Evolutionary conservation across 768 basidiomycete species (phyloP).

Genomic region (Fomitopsis serialis): DNA sequence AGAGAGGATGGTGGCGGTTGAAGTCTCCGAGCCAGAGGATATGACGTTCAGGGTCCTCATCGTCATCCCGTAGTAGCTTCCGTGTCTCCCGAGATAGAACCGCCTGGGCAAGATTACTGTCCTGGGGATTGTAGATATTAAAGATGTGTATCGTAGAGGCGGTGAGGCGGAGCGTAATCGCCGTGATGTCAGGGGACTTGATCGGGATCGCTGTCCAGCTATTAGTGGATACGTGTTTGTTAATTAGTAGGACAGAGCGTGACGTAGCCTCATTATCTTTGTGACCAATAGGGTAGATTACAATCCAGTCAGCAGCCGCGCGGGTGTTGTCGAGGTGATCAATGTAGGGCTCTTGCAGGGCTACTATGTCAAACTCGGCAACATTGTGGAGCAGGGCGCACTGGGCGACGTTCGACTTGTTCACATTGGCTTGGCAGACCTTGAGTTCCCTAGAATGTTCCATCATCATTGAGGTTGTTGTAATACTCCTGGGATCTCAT

Average conservation of each 20-base stretch:
- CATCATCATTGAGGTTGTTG: background rate
- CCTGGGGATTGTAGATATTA: constrained; percentile 35
- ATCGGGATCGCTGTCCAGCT: constrained; percentile 7
- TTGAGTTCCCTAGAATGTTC: constrained; percentile 5
- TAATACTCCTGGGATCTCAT: background rate
- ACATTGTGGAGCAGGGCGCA: constrained; percentile 10
- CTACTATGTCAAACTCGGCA: constrained; percentile 25
- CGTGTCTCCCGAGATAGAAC: constrained; percentile 1
- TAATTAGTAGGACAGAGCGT: constrained; percentile 12
- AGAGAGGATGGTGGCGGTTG: constrained; percentile 34
- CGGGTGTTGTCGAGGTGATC: constrained; percentile 16
- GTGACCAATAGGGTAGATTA: constrained; percentile 24
- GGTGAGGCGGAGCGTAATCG: constrained; percentile 16
- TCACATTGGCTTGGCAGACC: constrained; percentile 25
- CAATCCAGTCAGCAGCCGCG: constrained; percentile 7
- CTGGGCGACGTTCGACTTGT: constrained; percentile 19
- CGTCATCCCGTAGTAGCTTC: background rate
- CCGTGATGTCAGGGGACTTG: constrained; percentile 23
- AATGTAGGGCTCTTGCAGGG: constrained; percentile 35
- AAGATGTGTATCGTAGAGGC: constrained; percentile 22
- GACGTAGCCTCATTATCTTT: background rate
- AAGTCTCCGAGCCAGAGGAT: constrained; percentile 32
- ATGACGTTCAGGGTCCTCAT: constrained; percentile 5
- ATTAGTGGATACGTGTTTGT: constrained; percentile 5
- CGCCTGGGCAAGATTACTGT: constrained; percentile 11